Percentiles rank a stretch among this genome's conserved stretches.
Evolutionary conservation across 225 moss, liverwort and hornwort species (phyloP).

Genomic region (Pleurozium schreberi): DNA sequence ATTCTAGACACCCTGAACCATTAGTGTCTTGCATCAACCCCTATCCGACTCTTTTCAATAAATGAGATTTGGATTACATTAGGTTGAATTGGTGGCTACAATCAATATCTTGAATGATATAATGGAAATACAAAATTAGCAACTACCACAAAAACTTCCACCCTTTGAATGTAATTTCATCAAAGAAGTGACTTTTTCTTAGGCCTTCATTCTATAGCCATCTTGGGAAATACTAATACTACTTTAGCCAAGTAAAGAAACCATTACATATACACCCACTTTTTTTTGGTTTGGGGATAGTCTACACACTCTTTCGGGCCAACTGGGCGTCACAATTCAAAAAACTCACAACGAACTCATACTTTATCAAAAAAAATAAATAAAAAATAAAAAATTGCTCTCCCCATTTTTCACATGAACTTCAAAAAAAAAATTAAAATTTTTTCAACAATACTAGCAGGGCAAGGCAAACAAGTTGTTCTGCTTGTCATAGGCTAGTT

Average conservation of each 20-base stretch:
- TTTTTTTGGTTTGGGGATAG: neutral
- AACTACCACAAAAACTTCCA: rapidly evolving
- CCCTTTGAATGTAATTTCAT: neutral
- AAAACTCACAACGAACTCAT: neutral
- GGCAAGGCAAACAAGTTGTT: neutral
- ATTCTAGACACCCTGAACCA: neutral
- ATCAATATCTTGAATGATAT: neutral
- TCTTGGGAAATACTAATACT: neutral
- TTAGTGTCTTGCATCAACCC: neutral
- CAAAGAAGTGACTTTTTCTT: neutral
- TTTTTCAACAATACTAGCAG: too few relatives aligned
- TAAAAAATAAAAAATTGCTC: neutral
- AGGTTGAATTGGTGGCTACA: neutral
- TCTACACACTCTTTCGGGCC: rapidly evolving
- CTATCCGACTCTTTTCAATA: neutral
- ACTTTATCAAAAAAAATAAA: neutral
- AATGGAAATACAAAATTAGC: too few relatives aligned
- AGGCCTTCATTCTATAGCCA: rapidly evolving
- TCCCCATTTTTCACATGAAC: neutral
- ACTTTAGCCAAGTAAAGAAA: rapidly evolving
- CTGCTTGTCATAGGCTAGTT: neutral
- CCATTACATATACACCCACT: rapidly evolving
- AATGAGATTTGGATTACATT: too few relatives aligned
- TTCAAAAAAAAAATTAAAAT: too few relatives aligned
- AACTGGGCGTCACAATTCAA: neutral